Percentiles rank a stretch among this genome's conserved stretches.
phyloP scores from a whole-genome alignment of 1,284 basidiomycete genomes.

The Ustilago tritici region DNA sequence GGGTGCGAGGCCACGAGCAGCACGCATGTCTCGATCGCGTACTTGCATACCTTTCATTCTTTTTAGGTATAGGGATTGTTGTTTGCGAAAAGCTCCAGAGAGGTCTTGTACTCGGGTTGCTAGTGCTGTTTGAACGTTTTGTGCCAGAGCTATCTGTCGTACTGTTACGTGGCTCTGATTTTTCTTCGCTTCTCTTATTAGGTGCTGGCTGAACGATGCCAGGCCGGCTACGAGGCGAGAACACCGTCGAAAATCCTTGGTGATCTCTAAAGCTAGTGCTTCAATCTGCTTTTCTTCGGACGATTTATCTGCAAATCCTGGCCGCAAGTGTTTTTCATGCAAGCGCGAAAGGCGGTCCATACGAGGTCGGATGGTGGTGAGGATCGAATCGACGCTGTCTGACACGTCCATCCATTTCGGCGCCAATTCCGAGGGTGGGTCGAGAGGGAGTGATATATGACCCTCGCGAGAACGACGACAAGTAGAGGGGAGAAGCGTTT shows the following conservation, averaged over 20 bases:
- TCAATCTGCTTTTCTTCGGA: conserved; percentile 95
- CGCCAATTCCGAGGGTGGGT: conserved; percentile 45
- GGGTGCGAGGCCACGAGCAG: conserved; percentile 30
- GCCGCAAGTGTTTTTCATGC: conserved; percentile 93
- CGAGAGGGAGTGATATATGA: conserved; percentile 21
- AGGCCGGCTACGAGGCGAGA: conserved; percentile 56
- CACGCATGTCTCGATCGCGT: conserved; percentile 54
- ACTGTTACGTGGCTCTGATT: conserved; percentile 47
- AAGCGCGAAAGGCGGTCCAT: conserved; percentile 84
- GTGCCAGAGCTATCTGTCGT: conserved; percentile 73
- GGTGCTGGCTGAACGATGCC: conserved; percentile 70
- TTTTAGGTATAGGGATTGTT: conserved; percentile 96
- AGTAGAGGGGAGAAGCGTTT: conserved; percentile 16
- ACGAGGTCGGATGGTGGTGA: conserved; percentile 50
- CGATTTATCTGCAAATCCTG: conserved; percentile 93
- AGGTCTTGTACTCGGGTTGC: conserved; percentile 94
- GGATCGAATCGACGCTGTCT: conserved; percentile 61
- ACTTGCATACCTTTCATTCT: conserved; percentile 76
- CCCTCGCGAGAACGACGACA: conserved; percentile 23
- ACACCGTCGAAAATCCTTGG: conserved; percentile 70
- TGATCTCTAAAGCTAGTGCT: conserved; percentile 85
- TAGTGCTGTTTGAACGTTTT: conserved; percentile 96
- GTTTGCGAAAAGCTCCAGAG: conserved; percentile 93
- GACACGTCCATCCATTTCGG: conserved; percentile 67
- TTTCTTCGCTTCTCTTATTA: conserved; percentile 72